Evolutionary conservation across 2,329 filamentous ascomycete genomes (phyloP), one percentile per base, ranked within the genome.

Genomic region (Aquanectria penicillioides): DNA sequence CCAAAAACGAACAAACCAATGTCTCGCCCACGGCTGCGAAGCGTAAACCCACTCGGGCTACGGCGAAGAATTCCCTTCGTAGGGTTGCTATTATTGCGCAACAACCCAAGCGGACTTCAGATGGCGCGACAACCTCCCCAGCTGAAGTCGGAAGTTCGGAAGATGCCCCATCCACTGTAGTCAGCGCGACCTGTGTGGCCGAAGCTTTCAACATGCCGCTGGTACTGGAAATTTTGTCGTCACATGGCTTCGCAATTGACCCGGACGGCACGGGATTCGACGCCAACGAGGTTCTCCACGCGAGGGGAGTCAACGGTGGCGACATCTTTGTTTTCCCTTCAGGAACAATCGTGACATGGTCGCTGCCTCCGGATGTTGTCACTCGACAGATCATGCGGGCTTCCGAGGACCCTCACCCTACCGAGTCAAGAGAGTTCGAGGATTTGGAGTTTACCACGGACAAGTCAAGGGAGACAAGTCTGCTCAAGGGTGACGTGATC

Each of bases 281-380:
- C 64, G 78, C 81, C 41, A 80, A 81, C 63, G 86, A 89, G 69
- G 86, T 89, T 6, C 83, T 89, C 44, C 87, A 89, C 69, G 87
- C 86, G 6, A 79, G 85, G 48, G 81, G 82, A 8, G 80, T 83
- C 58, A 84, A 86, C 71, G 82, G 87, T 57, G 94, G 93, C 28
- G 95, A 99, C 77, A 87, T 98, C 47, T 98, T 98, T 72, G 89
- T 99, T 55, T 99, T 99, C 66, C 93, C 94, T 8, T 97, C 94
- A 0, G 95, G 95, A 10, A 97, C 94, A 11, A 85, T 98, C 7
- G 95, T 98, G 6, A 90, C 92, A 20, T 99, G 95, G 95, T 91
- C 92, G 5, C 82, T 97, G 1, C 89, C 92, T 1, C 86, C 93
- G 60, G 87, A 90, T 56, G 86, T 93, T 15, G 89, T 93, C 13